phyloP scores from a whole-genome alignment of 441 rosid species.

The Breynia disticha region DNA sequence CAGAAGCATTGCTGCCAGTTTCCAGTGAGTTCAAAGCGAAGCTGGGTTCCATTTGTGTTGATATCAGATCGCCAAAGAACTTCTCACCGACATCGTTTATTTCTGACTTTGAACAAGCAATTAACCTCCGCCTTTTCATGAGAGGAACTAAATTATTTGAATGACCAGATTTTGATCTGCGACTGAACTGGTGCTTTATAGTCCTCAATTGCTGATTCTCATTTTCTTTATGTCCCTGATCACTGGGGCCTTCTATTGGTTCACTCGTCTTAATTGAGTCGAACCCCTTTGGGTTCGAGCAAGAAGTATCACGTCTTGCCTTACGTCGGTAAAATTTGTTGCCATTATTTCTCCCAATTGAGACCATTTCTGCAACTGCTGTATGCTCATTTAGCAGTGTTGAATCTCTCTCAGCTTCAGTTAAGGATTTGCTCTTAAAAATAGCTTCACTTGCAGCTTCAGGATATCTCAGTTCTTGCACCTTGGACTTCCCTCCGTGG shows the following conservation, averaged over 20 bases:
- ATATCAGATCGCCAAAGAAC: constrained; percentile 12
- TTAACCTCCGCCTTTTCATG: constrained; percentile 44
- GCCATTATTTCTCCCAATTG: constrained; percentile 10
- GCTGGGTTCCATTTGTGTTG: constrained; percentile 21
- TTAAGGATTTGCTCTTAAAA: constrained; percentile 14
- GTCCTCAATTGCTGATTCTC: constrained; percentile 22
- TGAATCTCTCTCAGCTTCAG: constrained; percentile 14
- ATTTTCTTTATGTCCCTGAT: constrained; percentile 11
- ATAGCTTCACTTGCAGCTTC: constrained; percentile 20
- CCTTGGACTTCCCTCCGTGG: constrained; percentile 25
- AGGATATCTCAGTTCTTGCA: constrained; percentile 37
- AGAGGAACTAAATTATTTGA: constrained; percentile 31
- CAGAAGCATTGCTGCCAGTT: constrained; percentile 14
- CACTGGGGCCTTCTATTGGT: constrained; percentile 16
- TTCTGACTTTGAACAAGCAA: constrained; percentile 38
- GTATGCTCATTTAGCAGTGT: constrained; percentile 14
- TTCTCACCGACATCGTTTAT: constrained; percentile 20
- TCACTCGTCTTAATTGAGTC: constrained; percentile 20
- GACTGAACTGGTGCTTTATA: constrained; percentile 34
- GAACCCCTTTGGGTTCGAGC: constrained; percentile 15
- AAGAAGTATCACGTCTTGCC: constrained; percentile 12
- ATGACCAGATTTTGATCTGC: constrained; percentile 29
- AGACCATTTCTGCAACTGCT: constrained; percentile 7
- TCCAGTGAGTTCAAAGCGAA: constrained; percentile 14
- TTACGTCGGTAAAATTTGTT: constrained; percentile 4